Evolutionary conservation across 345 rosid genomes (phyloP).

Genomic region (Dipteronia dyeriana): DNA sequence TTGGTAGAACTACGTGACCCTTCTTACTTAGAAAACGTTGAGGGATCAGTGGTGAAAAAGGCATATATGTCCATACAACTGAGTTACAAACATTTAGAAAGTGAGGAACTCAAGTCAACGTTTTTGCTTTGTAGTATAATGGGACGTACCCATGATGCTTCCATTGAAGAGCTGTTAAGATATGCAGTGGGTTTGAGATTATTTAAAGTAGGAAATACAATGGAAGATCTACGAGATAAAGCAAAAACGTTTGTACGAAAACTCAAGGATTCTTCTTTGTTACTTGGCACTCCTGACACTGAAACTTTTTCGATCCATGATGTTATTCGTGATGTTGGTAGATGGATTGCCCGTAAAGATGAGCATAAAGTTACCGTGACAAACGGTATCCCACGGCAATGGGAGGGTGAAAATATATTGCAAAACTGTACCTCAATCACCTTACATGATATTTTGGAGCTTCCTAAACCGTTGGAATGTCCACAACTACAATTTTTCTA

Average conservation of each 20-base stretch:
- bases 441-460: neutral
- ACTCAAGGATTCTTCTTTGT: constrained; percentile 32
- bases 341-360: constrained; percentile 14
- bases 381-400: neutral
- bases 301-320: constrained; percentile 11
- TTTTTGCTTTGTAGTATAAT: constrained; percentile 31
- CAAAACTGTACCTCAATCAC: neutral
- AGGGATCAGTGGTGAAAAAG: neutral
- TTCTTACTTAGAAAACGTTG: neutral
- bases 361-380: neutral
- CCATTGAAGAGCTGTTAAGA: constrained; percentile 17
- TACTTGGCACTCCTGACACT: neutral
- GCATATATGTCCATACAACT: constrained; percentile 17
- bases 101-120: no score
- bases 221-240: constrained; percentile 18
- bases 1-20: neutral
- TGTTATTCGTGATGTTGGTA: constrained; percentile 28
- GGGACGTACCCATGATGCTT: neutral
- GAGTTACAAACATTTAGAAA: constrained; percentile 30
- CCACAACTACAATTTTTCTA: constrained; percentile 17
- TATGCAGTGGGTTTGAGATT: constrained; percentile 27
- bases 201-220: neutral
- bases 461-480: constrained; percentile 1
- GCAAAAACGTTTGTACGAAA: constrained; percentile 3
- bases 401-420: neutral